phyloP scores from a whole-genome alignment of 441 rosid species.

The Croton setiger region DNA sequence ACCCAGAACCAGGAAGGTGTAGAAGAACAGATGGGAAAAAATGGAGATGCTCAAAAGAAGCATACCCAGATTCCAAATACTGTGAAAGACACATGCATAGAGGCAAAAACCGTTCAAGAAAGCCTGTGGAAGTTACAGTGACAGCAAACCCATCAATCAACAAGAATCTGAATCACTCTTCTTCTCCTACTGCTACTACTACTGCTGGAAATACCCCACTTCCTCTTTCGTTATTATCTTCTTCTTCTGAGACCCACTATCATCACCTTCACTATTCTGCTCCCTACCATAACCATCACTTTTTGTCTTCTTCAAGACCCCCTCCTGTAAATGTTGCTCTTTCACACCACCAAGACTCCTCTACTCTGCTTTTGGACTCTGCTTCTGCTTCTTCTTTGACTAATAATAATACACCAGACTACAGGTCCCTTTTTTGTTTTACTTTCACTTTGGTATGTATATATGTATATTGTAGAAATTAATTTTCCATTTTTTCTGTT shows the following conservation, averaged over 20 bases:
- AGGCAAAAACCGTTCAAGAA: slow-evolving; percentile 99
- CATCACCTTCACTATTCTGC: slow-evolving; percentile 26
- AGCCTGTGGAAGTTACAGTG: slow-evolving; percentile 84
- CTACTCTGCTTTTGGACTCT: slow-evolving; percentile 43
- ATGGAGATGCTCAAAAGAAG: slow-evolving; percentile 99
- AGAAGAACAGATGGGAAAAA: slow-evolving; percentile 99
- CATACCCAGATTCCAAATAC: slow-evolving; percentile 92
- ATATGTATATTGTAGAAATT: neutral
- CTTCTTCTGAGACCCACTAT: slow-evolving; percentile 29
- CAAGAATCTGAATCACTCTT: slow-evolving; percentile 23
- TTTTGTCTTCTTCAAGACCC: slow-evolving; percentile 32
- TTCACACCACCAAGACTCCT: slow-evolving; percentile 35
- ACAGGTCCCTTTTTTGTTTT: slow-evolving; percentile 35
- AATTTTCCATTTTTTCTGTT: slow-evolving; percentile 11
- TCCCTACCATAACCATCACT: slow-evolving; percentile 24
- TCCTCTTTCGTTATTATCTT: slow-evolving; percentile 29
- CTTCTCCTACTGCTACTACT: slow-evolving; percentile 1
- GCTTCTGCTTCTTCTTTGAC: slow-evolving; percentile 32
- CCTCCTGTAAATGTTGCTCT: slow-evolving; percentile 24
- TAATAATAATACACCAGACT: slow-evolving; percentile 30
- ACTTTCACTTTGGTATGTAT: too few relatives aligned
- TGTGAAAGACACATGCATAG: slow-evolving; percentile 99
- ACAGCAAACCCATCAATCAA: slow-evolving; percentile 29
- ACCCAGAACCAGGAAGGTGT: slow-evolving; percentile 95
- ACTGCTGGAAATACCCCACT: slow-evolving; percentile 10